Base-by-base conservation (phyloP, 441 rosid genomes). In the Caryocar brasiliense region DNA sequence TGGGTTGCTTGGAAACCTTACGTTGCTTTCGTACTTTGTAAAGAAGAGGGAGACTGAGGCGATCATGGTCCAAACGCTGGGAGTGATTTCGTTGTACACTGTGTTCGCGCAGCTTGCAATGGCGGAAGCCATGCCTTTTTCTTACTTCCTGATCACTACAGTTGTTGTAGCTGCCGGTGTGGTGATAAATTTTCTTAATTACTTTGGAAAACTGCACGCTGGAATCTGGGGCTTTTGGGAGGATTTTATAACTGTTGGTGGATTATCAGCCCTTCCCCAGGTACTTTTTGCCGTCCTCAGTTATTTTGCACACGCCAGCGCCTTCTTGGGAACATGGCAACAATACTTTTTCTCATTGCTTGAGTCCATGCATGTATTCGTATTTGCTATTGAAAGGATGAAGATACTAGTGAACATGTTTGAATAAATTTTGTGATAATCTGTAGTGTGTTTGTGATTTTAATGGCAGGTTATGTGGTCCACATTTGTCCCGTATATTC, bases 41-140 rank as follows among this genome's bases (percentile, higher is more conserved):
- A 86, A 82, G 74, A 90, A 82, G 78, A 80, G 56, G 61, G 98
- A 90, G 58, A 79, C 63, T 13, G 95, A 90, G 77, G 98, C 71
- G 7, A 67, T 60, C 51, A 62, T 77, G 43, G 90, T 90, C 67
- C 98, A 90, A 54, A 79, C 98, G 10, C 68, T 90, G 19, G 98
- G 98, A 7, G 96, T 77, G 18, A 8, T 82, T 52, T 77, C 96
- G 2, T 70, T 52, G 7, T 71, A 69, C 56, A 63, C 75, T 29
- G 86, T 90, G 12, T 37, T 86, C 42, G 28, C 79, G 13, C 98
- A 90, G 79, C 98, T 90, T 54, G 85, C 92, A 17, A 65, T 82
- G 62, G 98, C 80, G 41, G 80, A 73, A 54, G 87, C 98, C 21
- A 90, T 86, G 98, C 90, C 96, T 62, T 33, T 77, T 48, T 77